Percentiles rank a stretch among this genome's conserved stretches.
Evolutionary conservation across 2,329 filamentous ascomycete genomes (phyloP).

Genomic region (Reticulascus tulasneorum): DNA sequence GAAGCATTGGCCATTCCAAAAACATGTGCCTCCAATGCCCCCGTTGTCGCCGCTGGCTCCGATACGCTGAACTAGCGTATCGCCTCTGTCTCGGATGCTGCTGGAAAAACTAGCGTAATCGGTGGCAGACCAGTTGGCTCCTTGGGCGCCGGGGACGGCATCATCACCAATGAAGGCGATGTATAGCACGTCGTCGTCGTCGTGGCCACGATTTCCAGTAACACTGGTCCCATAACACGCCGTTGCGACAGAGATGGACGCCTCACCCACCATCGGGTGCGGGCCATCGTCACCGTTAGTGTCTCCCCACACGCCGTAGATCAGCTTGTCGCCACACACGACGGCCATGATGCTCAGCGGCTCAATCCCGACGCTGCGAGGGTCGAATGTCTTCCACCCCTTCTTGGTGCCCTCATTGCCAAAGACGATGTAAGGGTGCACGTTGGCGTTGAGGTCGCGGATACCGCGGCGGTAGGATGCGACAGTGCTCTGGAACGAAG

Average conservation of each 20-base stretch:
- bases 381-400: slow-evolving; percentile 29
- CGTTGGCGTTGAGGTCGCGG: slow-evolving; percentile 37
- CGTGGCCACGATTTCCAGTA: slow-evolving; percentile 53
- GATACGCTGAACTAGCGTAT: slow-evolving; percentile 43
- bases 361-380: slow-evolving; percentile 31
- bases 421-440: slow-evolving; percentile 46
- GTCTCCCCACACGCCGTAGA: slow-evolving; percentile 60
- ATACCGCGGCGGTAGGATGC: slow-evolving; percentile 29
- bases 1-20: too few species aligned
- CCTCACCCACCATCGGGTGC: slow-evolving; percentile 49
- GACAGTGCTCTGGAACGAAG: slow-evolving; percentile 41
- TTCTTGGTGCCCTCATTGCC: slow-evolving; percentile 32
- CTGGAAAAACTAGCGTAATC: slow-evolving; percentile 45
- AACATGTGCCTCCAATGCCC: too few species aligned
- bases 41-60: slow-evolving; percentile 10
- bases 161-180: slow-evolving; percentile 55
- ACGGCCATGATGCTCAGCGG: slow-evolving; percentile 47
- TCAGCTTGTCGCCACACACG: slow-evolving; percentile 41
- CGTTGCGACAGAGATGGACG: slow-evolving; percentile 53
- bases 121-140: slow-evolving; percentile 51
- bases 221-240: slow-evolving; percentile 51
- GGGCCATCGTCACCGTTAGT: slow-evolving; percentile 51
- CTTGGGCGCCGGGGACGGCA: slow-evolving; percentile 50
- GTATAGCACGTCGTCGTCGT: slow-evolving; percentile 55
- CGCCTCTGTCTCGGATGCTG: slow-evolving; percentile 48